Base-by-base conservation (phyloP, 176 grass and related monocot genomes). In the Saccharum officinarum region DNA sequence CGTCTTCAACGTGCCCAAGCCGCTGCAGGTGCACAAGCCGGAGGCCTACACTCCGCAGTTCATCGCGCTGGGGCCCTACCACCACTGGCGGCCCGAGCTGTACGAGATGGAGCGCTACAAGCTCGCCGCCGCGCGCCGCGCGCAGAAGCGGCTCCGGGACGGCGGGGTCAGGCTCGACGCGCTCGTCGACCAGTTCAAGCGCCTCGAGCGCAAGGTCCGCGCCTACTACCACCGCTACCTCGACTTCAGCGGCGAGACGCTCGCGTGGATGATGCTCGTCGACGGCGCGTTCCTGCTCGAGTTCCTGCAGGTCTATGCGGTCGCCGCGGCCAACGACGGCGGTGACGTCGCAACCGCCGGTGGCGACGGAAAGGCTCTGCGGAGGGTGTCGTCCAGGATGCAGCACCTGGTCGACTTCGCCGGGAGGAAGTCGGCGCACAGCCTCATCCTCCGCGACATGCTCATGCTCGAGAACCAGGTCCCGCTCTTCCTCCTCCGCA, bases 21-120 rank as follows among this genome's bases (percentile, higher is more conserved):
- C 41, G 55, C 82, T 94, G 87, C 87, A 77, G 57, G 82, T 83
- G 28, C 54, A 75, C 79, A 90, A 90, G 89, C 87, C 89, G 13
- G 94, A 94, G 70, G 92, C 94, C 0, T 97, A 94, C 81, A 66
- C 84, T 17, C 92, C 94, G 5, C 92, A 97, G 87, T 70, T 94
- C 78, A 94, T 94, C 49, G 92, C 94, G 23, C 40, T 97, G 1
- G 94, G 94, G 1, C 94, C 89, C 0, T 97, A 97, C 80, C 94
- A 97, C 92, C 94, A 92, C 76, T 94, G 89, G 92, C 87, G 92
- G 3, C 83, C 82, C 7, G 94, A 94, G 78, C 86, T 97, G 49
- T 97, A 94, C 70, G 94, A 97, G 80, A 97, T 94, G 94, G 94
- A 97, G 87, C 89, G 92, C 0, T 94, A 94, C 85, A 97, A 94